These are phyloP conservation scores for Scutellaria baicalensis DNA, from an alignment of 257 asterid species.

Conservation along the genomic window DNA sequence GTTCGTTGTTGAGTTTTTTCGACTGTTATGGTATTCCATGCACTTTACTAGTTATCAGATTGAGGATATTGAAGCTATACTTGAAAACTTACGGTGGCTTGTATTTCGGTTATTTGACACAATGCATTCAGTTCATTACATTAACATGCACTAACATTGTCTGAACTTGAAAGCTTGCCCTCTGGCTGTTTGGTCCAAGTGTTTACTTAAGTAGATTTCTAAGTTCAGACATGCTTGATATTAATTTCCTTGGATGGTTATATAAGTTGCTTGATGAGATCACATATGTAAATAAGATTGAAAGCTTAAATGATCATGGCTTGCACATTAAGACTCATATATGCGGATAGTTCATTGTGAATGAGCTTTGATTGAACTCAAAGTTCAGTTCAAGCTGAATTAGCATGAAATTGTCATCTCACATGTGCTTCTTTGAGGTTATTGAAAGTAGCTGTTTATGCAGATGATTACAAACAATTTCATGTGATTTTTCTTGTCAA, in stretches of 20 bases:
- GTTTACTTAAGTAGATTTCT: background rate
- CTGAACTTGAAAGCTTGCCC: conserved; percentile 2
- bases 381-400: background rate
- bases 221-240: background rate
- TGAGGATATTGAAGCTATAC: conserved; percentile 7
- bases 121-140: conserved; percentile 5
- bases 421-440: background rate
- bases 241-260: background rate
- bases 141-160: background rate
- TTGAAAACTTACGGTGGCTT: conserved; percentile 2
- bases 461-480: background rate
- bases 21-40: background rate
- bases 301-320: background rate
- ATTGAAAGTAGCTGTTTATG: background rate
- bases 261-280: background rate
- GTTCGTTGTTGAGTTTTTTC: background rate
- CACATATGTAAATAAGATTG: background rate
- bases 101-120: background rate
- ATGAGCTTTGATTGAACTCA: background rate
- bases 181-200: background rate
- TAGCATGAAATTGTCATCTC: background rate
- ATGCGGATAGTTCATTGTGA: background rate
- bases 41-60: conserved; percentile 9
- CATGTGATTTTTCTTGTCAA: background rate
- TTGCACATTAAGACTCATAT: too few relatives aligned